phyloP scores from a whole-genome alignment of 441 rosid genomes.

The Syzygium syzygioides region DNA sequence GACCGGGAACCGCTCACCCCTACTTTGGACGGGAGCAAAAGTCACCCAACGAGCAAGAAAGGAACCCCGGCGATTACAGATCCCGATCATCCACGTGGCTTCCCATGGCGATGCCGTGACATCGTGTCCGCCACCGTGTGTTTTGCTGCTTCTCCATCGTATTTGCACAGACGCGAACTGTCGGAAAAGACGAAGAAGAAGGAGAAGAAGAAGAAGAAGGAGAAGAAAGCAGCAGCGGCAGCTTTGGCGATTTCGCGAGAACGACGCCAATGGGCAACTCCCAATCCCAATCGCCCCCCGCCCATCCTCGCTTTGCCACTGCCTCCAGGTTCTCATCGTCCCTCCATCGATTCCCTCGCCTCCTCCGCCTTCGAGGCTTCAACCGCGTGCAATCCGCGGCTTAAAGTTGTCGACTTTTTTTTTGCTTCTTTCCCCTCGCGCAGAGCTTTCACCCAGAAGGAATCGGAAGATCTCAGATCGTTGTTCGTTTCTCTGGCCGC shows the following conservation, averaged over 20 bases:
- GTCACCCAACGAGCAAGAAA: background rate
- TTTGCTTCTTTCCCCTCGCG: background rate
- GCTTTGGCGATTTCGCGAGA: background rate
- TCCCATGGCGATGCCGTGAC: background rate
- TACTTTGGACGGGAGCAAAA: too few relatives aligned
- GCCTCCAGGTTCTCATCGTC: conserved; percentile 52
- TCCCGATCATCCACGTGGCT: background rate
- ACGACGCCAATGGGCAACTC: conserved; percentile 57
- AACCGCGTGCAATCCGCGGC: background rate
- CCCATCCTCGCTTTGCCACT: conserved; percentile 55
- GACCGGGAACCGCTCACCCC: too few relatives aligned
- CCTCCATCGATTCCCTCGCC: background rate
- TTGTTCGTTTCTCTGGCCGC: conserved; percentile 56
- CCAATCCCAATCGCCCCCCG: conserved; percentile 59
- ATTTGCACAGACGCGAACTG: background rate
- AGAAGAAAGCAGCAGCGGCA: too few relatives aligned
- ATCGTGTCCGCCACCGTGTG: background rate
- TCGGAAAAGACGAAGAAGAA: background rate
- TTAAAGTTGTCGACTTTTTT: background rate
- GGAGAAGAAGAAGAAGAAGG: too few relatives aligned
- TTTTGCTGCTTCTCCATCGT: background rate
- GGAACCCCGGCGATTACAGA: background rate
- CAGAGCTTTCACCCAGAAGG: conserved; percentile 69
- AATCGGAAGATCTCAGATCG: conserved; percentile 57
- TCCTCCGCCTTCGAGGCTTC: background rate